Conservation (phyloP, 2,329 filamentous ascomycete species). For the Plectosphaerella plurivora region DNA sequence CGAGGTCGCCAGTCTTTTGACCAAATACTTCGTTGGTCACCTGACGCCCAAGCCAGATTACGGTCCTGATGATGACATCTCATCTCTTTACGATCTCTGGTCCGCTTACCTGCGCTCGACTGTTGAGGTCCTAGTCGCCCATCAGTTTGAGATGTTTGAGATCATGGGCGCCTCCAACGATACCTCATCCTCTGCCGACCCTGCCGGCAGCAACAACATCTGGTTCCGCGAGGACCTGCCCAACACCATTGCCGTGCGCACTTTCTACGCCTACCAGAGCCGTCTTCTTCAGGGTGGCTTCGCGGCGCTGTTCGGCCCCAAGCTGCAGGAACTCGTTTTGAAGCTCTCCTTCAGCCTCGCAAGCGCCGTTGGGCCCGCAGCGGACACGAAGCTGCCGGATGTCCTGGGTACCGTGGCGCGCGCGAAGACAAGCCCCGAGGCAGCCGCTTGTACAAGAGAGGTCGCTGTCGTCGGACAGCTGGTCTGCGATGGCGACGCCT, state of each 20-base stretch:
- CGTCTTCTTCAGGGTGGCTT: slow-evolving; percentile 47
- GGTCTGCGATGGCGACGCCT: slow-evolving; percentile 37
- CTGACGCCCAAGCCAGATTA: slow-evolving; percentile 45
- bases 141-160: slow-evolving; percentile 49
- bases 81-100: slow-evolving; percentile 44
- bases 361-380: slow-evolving; percentile 26
- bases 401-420: slow-evolving; percentile 35
- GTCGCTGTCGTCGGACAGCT: slow-evolving; percentile 45
- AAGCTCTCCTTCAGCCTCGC: slow-evolving; percentile 47
- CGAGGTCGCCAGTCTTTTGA: slow-evolving; percentile 46
- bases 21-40: slow-evolving; percentile 50
- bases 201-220: slow-evolving; percentile 20
- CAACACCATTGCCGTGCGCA: slow-evolving; percentile 44
- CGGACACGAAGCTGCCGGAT: slow-evolving; percentile 34
- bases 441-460: slow-evolving; percentile 40
- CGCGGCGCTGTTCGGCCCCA: slow-evolving; percentile 43
- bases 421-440: slow-evolving; percentile 40
- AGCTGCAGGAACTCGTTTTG: slow-evolving; percentile 47
- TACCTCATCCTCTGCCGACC: slow-evolving; percentile 18
- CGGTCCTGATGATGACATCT: slow-evolving; percentile 35
- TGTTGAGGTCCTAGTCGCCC: slow-evolving; percentile 47
- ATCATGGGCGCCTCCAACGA: slow-evolving; percentile 36
- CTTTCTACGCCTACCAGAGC: slow-evolving; percentile 49
- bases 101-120: slow-evolving; percentile 40
- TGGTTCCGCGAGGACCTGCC: slow-evolving; percentile 42